Evolutionary conservation across 306 rosid genomes (phyloP).

Genomic region (Crotalaria pallida): DNA sequence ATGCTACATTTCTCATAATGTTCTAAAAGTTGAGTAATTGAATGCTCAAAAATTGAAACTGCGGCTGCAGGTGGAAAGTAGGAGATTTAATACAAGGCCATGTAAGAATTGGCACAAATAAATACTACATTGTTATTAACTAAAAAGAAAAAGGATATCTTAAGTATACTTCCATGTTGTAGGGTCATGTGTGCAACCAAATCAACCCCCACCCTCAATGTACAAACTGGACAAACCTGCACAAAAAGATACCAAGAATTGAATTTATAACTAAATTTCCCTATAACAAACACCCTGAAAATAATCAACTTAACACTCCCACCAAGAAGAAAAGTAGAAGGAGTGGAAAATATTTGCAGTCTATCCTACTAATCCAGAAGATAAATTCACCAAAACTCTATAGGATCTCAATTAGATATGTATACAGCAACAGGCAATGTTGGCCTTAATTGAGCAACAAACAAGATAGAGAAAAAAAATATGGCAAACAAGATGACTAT

Average conservation of each 20-base stretch:
- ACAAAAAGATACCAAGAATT: not conserved
- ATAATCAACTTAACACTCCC: not conserved
- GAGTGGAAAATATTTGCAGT: not conserved
- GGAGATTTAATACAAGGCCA: not conserved
- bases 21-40: not conserved
- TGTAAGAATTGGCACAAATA: conserved; percentile 1
- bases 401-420: not conserved
- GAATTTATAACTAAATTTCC: not conserved
- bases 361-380: not conserved
- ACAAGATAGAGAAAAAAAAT: not conserved
- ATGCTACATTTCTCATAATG: not conserved
- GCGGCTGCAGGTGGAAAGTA: not conserved
- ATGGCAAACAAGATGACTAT: no score
- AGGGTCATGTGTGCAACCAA: conserved; percentile 94
- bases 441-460: not conserved
- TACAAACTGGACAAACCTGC: conserved; percentile 97
- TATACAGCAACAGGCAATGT: not conserved
- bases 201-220: conserved; percentile 92
- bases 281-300: not conserved
- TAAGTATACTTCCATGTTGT: conserved; percentile 90
- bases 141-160: conserved; percentile 68
- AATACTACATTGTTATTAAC: not conserved
- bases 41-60: conserved; percentile 3
- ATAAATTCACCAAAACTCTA: not conserved
- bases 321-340: not conserved